Evolutionary conservation across 352 stramenopile genomes (phyloP), one percentile per base, ranked within the genome.

Genomic region (Aphanomyces euteiches): DNA sequence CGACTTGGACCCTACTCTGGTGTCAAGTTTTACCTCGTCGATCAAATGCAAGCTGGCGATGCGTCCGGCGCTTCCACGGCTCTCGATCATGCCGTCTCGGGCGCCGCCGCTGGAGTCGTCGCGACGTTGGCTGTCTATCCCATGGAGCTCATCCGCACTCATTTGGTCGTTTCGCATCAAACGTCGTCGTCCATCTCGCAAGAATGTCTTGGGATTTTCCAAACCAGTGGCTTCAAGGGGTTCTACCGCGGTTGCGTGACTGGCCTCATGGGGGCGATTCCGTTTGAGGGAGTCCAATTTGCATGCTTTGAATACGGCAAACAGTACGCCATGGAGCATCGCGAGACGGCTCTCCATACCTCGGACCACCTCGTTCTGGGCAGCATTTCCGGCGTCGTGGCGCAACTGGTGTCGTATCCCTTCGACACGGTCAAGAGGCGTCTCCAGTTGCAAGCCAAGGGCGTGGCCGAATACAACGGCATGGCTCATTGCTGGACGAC

Each of bases 391-490:
- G 85, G 85, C 17, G 83, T 81, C 6, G 78, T 90, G 47, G 86
- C 83, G 8, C 87, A 95, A 75, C 90, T 85, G n/a, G 85, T 90
- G 28, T 81, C 85, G 39, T 95, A 95, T 70, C 87, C 87, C 41
- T 95, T 95, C 66, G 85, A 95, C 68, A 89, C 84, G 37, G 79
- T 95, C n/a, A 92, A 92, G 75, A 92, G 90, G 72, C 81, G 85
- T 4, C 81, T 95, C 56, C 87, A 95, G 73, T 78, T 69, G 3
- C 81, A 91, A 72, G 70, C 77, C 21, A 47, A 77, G 56, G 37
- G 36, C 36, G 50, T 10, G 1, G 10, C 36, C 41, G 17, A 61
- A 47, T 90, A 90, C 69, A 80, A 71, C 2, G 87, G 78, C 43
- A 92, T 82, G 0, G 41, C 88, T 21, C 78, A 79, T 5, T 78